Base-by-base conservation (phyloP, 805 yeast species). In the Cyberlindnera petersonii region DNA sequence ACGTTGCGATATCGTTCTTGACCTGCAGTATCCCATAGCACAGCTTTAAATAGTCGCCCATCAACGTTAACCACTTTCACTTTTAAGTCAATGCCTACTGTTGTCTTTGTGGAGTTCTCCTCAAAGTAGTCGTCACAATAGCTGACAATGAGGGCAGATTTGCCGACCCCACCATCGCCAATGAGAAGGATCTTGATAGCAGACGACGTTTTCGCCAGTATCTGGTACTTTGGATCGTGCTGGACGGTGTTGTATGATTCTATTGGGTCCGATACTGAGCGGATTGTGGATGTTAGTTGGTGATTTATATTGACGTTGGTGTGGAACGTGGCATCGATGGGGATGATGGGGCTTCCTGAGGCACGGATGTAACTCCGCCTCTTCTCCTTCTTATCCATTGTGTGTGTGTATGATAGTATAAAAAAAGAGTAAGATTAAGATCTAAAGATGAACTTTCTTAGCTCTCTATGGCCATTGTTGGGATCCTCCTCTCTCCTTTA, bases 21-120 rank as follows among this genome's bases (percentile, higher is more conserved):
- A 4, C 76, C 76, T 4, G 76, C 76, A 11, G 75, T 70, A 46
- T 70, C 75, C 75, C 75, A 71, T 37, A 71, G 49, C 8, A 65
- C 65, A 11, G 70, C 62, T 46, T 70, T 69, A 55, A 68, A 70
- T 32, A 58, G 58, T 31, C 66, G 53, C 18, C 68, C 65, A 47
- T 69, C 74, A 13, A 71, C 65, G 44, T 66, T 68, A 10, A 70
- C 64, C 11, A 64, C 44, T 35, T 68, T 64, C 8, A 68, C 66
- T 50, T 69, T 70, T 32, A 71, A 58, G 46, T 71, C 75, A 6
- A 71, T 66, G 11, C 76, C 76, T 26, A 71, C 64, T 0, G 75
- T 70, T 1, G 72, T 59, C 43, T 61, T 61, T 5, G 68, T 59
- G 6, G 44, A 39, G 26, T 50, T 48, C 34, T 59, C 63, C 18